Evolutionary conservation across 805 yeast species (phyloP), one percentile per base, ranked within the genome.

Genomic region (Ogataea chonburiensis): DNA sequence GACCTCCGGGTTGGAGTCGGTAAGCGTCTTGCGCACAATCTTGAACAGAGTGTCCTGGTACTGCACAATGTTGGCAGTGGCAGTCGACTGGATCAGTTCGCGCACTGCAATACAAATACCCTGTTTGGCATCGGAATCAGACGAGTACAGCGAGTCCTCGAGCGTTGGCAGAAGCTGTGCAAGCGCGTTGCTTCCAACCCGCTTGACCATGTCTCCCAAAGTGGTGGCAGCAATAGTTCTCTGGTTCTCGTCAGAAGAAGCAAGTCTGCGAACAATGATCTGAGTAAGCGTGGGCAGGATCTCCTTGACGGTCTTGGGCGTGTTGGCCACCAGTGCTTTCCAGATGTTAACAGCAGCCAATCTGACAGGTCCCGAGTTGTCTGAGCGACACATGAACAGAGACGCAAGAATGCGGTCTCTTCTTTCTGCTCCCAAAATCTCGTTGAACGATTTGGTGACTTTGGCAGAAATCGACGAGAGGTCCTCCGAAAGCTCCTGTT

Each of bases 51-150:
- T 67, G 4, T 68, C 75, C 63, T 86, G 86, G 63, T 77, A 81
- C 45, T 75, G 77, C 17, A 55, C 65, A 41, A 91, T 68, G 6
- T 77, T 73, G 11, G 77, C 84, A 3, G 66, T 58, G 7, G 77
- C 67, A 4, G 94, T 75, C 0, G 96, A 84, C 46, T 77, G 80
- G 45, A 89, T 79, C 44, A 93, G 77, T 58, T 89, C 98, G 28
- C 79, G 75, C 31, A 88, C 68, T 7, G 98, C 98, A 58, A 91
- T 79, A 69, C 98, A 93, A 34, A 93, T 86, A 69, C 99, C 99
- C 67, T 89, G 95, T 57, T 85, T 86, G 23, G 95, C 82, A 56
- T 82, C 93, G n/a, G 85, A 67, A 52, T 84, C 93, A n/a, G 70
- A 66, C 11, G 67, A 54, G 35, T 68, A 57, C 45, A 84, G 64